Conservation (phyloP, 177 flowering plant species). For the Vitis hybrid region DNA sequence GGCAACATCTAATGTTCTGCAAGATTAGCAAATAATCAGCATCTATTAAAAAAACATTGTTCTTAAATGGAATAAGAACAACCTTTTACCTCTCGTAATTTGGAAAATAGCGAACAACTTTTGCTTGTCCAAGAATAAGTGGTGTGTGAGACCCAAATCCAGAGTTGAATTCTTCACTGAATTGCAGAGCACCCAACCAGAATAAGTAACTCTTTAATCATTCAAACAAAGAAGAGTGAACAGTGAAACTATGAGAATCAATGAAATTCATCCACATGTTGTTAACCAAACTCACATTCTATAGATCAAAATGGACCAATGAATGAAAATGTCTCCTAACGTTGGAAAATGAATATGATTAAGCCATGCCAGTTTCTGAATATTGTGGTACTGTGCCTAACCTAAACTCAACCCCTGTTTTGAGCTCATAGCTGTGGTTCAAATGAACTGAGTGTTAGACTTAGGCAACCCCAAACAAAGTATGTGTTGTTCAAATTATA, state of each 20-base stretch:
- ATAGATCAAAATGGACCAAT: not conserved
- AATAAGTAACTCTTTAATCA: slow-evolving; percentile 3
- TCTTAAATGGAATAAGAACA: not conserved
- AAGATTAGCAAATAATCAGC: slow-evolving; percentile 21
- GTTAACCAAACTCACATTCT: not conserved
- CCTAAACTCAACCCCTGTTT: not conserved
- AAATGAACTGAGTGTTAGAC: not conserved
- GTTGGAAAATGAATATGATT: not conserved
- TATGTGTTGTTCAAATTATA: no score
- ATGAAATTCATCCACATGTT: not conserved
- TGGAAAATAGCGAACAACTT: slow-evolving; percentile 84
- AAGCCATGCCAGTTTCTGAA: not conserved
- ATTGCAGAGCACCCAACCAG: slow-evolving; percentile 11
- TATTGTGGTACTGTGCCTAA: not conserved
- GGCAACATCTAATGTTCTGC: slow-evolving; percentile 66
- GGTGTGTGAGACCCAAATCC: slow-evolving; percentile 99
- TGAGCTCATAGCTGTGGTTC: not conserved
- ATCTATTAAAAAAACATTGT: not conserved
- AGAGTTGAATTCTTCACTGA: slow-evolving; percentile 89
- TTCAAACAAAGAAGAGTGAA: not conserved
- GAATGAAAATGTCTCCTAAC: not conserved
- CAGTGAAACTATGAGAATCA: not conserved
- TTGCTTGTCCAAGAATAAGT: slow-evolving; percentile 87
- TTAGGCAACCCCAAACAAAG: not conserved
- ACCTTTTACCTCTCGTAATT: slow-evolving; percentile 67